A percentile compares a stretch with the other conserved stretches of the same genome.
These are phyloP conservation scores for Dimocarpus longan DNA, from an alignment of 345 rosid genomes.

Conservation along the genomic window DNA sequence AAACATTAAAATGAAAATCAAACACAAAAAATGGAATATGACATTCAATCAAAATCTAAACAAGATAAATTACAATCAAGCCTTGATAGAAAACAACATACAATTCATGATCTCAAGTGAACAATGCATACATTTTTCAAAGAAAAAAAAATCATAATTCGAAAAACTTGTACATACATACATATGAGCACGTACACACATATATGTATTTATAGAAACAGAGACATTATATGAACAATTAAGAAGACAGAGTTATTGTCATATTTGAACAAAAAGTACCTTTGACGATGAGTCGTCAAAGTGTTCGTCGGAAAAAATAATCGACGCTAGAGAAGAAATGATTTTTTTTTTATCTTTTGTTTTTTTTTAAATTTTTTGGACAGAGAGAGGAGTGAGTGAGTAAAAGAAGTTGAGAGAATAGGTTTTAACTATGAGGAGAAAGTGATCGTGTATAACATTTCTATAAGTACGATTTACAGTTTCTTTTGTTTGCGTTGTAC, in stretches of 20 bases:
- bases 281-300: neutral
- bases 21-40: neutral
- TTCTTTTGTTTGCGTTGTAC: neutral
- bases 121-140: neutral
- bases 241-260: neutral
- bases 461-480: neutral
- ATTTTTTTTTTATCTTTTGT: neutral
- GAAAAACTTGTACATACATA: neutral
- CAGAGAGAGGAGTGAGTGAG: neutral
- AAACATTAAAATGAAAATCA: neutral
- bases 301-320: neutral
- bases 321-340: neutral
- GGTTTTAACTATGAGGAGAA: neutral
- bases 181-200: neutral
- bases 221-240: neutral
- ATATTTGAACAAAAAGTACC: neutral
- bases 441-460: neutral
- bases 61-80: neutral
- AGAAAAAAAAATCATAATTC: neutral
- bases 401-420: neutral
- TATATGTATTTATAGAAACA: neutral
- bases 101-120: conserved; percentile 2
- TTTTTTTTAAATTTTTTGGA: neutral
- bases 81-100: conserved; percentile 2
- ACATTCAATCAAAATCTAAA: neutral